Evolutionary conservation across 176 grass and related monocot species (phyloP).

Genomic region (Leersia perrieri): DNA sequence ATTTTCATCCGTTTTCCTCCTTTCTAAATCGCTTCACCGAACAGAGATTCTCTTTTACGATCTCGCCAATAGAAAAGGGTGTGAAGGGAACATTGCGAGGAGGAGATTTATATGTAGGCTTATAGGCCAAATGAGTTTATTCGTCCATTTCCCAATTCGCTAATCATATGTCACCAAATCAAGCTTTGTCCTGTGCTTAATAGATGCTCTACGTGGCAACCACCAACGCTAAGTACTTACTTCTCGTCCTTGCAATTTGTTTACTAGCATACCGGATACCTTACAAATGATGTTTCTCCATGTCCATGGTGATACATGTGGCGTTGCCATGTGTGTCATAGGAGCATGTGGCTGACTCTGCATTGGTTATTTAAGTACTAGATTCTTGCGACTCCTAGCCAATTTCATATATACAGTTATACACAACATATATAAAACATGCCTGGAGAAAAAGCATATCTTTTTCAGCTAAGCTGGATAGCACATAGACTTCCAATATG

Average conservation of each 20-base stretch:
- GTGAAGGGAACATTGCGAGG: neutral
- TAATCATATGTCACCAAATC: slow-evolving; percentile 33
- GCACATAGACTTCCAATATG: neutral
- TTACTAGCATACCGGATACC: neutral
- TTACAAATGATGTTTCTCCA: slow-evolving; percentile 14
- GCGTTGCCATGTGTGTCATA: slow-evolving; percentile 9
- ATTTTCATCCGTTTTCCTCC: neutral
- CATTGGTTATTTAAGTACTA: neutral
- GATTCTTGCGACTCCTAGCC: slow-evolving; percentile 1
- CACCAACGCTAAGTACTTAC: neutral
- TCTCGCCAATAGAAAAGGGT: slow-evolving; percentile 22
- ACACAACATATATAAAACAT: neutral
- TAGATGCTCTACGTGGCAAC: slow-evolving; percentile 43
- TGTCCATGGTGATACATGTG: slow-evolving; percentile 6
- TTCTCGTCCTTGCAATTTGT: neutral
- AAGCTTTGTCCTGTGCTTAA: slow-evolving; percentile 1
- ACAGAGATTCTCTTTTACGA: slow-evolving; percentile 30
- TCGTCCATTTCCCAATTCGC: neutral
- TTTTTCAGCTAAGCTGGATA: neutral
- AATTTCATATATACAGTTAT: slow-evolving; percentile 5
- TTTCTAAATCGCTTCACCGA: slow-evolving; percentile 13
- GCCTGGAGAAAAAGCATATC: neutral
- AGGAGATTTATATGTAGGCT: slow-evolving; percentile 13
- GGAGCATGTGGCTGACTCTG: slow-evolving; percentile 43
- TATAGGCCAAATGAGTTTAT: neutral